A percentile compares a stretch with the other conserved stretches of the same genome.
Conservation (phyloP, 2,329 filamentous ascomycete species). For the Aspergillus clavatus region DNA sequence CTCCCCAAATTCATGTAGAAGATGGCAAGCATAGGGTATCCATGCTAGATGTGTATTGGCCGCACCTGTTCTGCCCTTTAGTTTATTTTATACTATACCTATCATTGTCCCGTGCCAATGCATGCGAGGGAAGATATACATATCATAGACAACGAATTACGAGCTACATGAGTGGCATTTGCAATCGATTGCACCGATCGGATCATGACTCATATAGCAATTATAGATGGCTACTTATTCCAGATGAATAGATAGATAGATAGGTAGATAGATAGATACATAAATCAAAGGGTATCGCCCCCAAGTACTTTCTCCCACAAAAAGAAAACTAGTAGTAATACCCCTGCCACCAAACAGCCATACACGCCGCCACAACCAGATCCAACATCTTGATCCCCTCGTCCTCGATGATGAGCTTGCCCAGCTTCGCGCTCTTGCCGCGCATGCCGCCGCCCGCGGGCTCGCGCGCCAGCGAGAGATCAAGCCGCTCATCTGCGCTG, state of each 20-base stretch:
- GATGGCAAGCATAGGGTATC: too few species aligned
- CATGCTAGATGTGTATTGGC: too few species aligned
- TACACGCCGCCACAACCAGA: slow-evolving; percentile 81
- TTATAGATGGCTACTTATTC: slow-evolving; percentile 2
- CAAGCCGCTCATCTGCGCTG: slow-evolving; percentile 49
- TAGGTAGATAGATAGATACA: too few species aligned
- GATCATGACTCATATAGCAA: not conserved
- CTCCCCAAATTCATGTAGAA: too few species aligned
- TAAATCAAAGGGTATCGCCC: slow-evolving; percentile 10
- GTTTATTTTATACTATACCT: too few species aligned
- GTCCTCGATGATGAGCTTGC: slow-evolving; percentile 83
- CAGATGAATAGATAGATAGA: slow-evolving; percentile 1
- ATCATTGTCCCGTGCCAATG: too few species aligned
- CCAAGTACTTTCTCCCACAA: too few species aligned
- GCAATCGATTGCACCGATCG: too few species aligned
- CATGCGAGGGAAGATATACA: too few species aligned
- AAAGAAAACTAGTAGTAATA: slow-evolving; percentile 49
- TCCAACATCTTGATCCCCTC: slow-evolving; percentile 96
- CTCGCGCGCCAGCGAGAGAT: slow-evolving; percentile 74
- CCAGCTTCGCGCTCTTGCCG: slow-evolving; percentile 84
- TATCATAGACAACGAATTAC: too few species aligned
- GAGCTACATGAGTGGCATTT: too few species aligned
- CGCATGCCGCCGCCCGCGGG: slow-evolving; percentile 78
- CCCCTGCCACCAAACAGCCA: slow-evolving; percentile 89
- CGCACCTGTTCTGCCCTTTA: too few species aligned